Conservation (phyloP, 1,139 yeast genomes). For the Geotrichum bryndzae region DNA sequence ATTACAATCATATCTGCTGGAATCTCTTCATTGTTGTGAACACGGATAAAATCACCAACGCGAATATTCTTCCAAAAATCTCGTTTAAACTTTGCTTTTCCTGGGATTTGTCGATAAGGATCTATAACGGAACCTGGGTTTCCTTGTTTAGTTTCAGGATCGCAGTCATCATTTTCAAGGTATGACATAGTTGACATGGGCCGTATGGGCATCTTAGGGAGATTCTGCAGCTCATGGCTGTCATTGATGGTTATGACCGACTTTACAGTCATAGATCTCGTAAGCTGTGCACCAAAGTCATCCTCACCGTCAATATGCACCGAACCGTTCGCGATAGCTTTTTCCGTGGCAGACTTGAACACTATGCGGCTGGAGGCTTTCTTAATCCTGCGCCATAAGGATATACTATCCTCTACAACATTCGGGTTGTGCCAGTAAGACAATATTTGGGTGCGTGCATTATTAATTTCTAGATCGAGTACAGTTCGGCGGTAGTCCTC, state of each 20-base stretch:
- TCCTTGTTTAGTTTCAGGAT: conserved; percentile 36
- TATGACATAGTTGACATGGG: conserved; percentile 77
- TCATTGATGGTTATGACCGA: conserved; percentile 12
- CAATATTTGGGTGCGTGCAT: conserved; percentile 77
- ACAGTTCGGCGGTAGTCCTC: conserved; percentile 86
- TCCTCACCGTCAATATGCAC: conserved; percentile 1
- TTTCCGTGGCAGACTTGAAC: conserved; percentile 21
- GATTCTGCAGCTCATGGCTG: conserved; percentile 16
- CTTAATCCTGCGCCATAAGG: conserved; percentile 63
- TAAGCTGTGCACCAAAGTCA: conserved; percentile 12
- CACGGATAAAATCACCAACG: conserved; percentile 84
- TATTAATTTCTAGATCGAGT: conserved; percentile 79
- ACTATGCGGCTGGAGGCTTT: conserved; percentile 39
- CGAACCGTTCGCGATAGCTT: conserved; percentile 4
- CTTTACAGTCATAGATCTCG: conserved; percentile 11
- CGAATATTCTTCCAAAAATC: conserved; percentile 81
- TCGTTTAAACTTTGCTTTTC: conserved; percentile 51
- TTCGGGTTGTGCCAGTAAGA: conserved; percentile 68
- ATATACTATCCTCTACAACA: conserved; percentile 56
- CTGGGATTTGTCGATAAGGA: conserved; percentile 47
- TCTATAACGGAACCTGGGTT: conserved; percentile 79
- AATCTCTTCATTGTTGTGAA: conserved; percentile 80
- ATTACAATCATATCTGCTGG: conserved; percentile 85
- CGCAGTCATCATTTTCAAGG: conserved; percentile 70
- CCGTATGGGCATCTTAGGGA: conserved; percentile 52